Evolutionary conservation across 2,329 filamentous ascomycete genomes (phyloP).

Genomic region (Alternaria sp.): DNA sequence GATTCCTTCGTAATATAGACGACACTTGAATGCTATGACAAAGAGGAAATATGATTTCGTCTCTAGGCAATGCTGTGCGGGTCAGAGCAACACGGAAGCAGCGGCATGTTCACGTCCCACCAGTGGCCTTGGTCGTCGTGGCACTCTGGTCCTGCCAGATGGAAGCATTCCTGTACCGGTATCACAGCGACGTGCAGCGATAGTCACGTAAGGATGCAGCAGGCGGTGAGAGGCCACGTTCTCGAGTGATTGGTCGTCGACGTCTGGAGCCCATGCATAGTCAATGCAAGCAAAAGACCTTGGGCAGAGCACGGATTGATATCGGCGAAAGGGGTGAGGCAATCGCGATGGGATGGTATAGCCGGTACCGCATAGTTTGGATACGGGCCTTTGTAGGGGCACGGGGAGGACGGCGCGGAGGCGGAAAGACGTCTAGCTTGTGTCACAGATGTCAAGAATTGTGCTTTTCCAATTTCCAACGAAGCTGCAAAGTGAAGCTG

Average conservation of each 20-base stretch:
- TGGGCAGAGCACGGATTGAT: constrained; percentile 23
- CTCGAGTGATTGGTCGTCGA: constrained; percentile 47
- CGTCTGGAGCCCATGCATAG: constrained; percentile 24
- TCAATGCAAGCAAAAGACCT: constrained; percentile 17
- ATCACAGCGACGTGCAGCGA: constrained; percentile 19
- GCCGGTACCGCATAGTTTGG: constrained; percentile 17
- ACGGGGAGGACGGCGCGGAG: constrained; percentile 17
- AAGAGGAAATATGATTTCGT: neutral
- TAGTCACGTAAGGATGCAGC: constrained; percentile 24
- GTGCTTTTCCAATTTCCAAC: no score
- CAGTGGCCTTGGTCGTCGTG: constrained; percentile 2
- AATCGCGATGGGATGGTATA: constrained; percentile 17
- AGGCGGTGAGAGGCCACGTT: constrained; percentile 49
- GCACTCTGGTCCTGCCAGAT: constrained; percentile 10
- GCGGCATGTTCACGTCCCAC: constrained; percentile 1
- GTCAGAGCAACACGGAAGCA: constrained; percentile 2
- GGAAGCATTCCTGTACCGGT: constrained; percentile 12
- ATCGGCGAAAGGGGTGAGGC: constrained; percentile 9
- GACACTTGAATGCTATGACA: constrained; percentile 17
- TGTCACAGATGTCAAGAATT: neutral
- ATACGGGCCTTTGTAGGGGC: constrained; percentile 13
- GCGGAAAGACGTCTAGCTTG: constrained; percentile 17
- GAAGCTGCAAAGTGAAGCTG: constrained; percentile 1
- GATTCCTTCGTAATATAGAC: constrained; percentile 37
- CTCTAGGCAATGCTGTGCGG: neutral